A percentile compares a stretch with the other conserved stretches of the same genome.
These are phyloP conservation scores for Lizanozyma gosingica DNA, from an alignment of 1,139 yeast genomes.

Conservation along the genomic window DNA sequence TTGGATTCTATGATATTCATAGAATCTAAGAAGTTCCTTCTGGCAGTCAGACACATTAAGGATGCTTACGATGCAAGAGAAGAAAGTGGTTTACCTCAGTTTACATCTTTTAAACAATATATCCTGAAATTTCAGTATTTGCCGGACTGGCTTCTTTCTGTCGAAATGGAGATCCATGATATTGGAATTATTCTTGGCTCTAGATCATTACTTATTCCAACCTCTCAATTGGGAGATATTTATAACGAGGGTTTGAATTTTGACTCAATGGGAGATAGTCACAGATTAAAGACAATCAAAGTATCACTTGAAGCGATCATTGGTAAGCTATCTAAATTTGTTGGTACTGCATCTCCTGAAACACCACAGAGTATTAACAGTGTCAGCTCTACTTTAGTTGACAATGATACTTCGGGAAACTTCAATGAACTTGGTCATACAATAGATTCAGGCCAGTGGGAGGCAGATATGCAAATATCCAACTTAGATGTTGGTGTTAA, in stretches of 20 bases:
- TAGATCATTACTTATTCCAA: constrained; percentile 48
- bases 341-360: constrained; percentile 5
- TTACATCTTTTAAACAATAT: background rate
- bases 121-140: constrained; percentile 20
- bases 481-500: constrained; percentile 20
- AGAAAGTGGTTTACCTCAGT: background rate
- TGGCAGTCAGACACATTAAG: background rate
- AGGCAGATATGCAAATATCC: constrained; percentile 7
- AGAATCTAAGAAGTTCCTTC: constrained; percentile 9
- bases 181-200: constrained; percentile 41
- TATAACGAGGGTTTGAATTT: constrained; percentile 24
- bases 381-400: constrained; percentile 1
- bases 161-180: constrained; percentile 22
- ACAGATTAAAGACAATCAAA: constrained; percentile 19
- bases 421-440: constrained; percentile 1
- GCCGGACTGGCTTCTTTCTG: constrained; percentile 40
- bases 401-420: constrained; percentile 16
- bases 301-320: constrained; percentile 6
- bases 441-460: constrained; percentile 13
- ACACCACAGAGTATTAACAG: background rate
- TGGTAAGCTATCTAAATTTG: constrained; percentile 10
- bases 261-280: constrained; percentile 30
- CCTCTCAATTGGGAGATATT: constrained; percentile 25
- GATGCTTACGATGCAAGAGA: background rate
- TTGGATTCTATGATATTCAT: constrained; percentile 13